Evolutionary conservation across 805 yeast genomes (phyloP), one percentile per base, ranked within the genome.

Genomic region (Wickerhamiella occidentalis): DNA sequence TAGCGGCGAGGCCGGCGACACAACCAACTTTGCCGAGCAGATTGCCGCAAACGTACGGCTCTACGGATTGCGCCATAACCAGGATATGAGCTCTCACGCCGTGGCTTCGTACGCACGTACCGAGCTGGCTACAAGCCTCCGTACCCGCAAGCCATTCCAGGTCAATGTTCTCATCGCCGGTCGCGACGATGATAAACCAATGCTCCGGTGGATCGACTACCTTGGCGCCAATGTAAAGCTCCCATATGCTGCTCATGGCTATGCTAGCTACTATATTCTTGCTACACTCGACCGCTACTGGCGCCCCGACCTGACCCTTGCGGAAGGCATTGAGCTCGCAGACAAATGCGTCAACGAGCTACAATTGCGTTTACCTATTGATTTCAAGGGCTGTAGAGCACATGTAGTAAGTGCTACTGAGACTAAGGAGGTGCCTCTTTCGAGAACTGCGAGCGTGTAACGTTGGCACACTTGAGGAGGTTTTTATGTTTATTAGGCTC

Each of bases 161-260:
- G 96, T 85, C 45, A 88, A 86, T 60, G 78, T 86, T n/a, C 72
- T 92, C 52, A 68, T 92, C 53, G 98, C 83, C 38, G 96, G 97
- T 9, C 80, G 72, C 63, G 90, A 86, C 60, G 65, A 68, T 13
- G 75, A 73, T 54, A 71, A 71, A 6, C 86, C 96, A 36, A 70
- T 76, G 47, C 73, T 92, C 59, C 80, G 83, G 61, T 86, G 90
- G 81, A 83, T 92, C 56, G 98, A 92, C 64, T 92, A 92, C 65
- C 70, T 92, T 56, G 98, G 98, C 6, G 85, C 98, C 2, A 78
- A 81, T 56, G 94, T 81, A 13, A 85, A 81, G 53, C 72, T 92
- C 52, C 97, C 98, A 13, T 92, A 92, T 63, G 95, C 94, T 15
- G 97, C 97, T 1, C 98, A 92, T 64, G 98, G 98, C 11, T 92